Percentiles rank a stretch among this genome's conserved stretches.
These are phyloP conservation scores for Fagopyrum tataricum DNA, from an alignment of 148 eudicot genomes.

Conservation along the genomic window DNA sequence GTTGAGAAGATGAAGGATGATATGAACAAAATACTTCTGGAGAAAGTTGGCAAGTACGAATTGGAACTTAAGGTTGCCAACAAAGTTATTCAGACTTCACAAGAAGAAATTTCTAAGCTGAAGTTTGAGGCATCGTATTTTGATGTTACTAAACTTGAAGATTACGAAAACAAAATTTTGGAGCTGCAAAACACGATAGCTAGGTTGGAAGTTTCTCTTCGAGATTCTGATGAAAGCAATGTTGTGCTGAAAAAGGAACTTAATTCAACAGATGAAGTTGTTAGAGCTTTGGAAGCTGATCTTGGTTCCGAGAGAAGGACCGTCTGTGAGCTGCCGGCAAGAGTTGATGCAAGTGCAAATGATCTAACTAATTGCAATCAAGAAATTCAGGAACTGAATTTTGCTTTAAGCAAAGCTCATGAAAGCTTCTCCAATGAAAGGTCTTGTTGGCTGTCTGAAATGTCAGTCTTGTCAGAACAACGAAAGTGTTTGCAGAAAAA, in stretches of 20 bases:
- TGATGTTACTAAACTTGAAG: constrained; percentile 26
- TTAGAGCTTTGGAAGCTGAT: constrained; percentile 30
- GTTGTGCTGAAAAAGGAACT: constrained; percentile 39
- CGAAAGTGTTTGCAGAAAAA: constrained; percentile 24
- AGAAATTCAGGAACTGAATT: constrained; percentile 39
- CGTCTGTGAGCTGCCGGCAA: constrained; percentile 43
- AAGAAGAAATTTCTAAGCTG: constrained; percentile 48
- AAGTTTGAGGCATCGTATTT: constrained; percentile 28
- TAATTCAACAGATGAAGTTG: constrained; percentile 25
- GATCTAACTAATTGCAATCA: constrained; percentile 28
- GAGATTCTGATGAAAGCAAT: constrained; percentile 22
- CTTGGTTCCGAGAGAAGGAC: constrained; percentile 41
- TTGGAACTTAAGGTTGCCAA: constrained; percentile 36
- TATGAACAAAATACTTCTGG: constrained; percentile 27
- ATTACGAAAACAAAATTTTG: constrained; percentile 26
- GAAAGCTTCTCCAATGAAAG: constrained; percentile 32
- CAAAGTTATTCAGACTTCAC: constrained; percentile 39
- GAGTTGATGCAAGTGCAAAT: constrained; percentile 20
- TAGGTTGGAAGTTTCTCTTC: constrained; percentile 19
- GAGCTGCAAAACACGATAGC: constrained; percentile 31
- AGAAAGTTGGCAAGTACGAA: constrained; percentile 37
- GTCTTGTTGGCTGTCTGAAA: constrained; percentile 33
- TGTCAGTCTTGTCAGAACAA: constrained; percentile 34
- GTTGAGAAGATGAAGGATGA: constrained; percentile 21
- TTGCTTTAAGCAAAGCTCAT: constrained; percentile 33